A percentile compares a stretch with the other conserved stretches of the same genome.
These are phyloP conservation scores for Ampelocalamus luodianensis DNA, from an alignment of 176 grass and related monocot genomes.

Conservation along the genomic window DNA sequence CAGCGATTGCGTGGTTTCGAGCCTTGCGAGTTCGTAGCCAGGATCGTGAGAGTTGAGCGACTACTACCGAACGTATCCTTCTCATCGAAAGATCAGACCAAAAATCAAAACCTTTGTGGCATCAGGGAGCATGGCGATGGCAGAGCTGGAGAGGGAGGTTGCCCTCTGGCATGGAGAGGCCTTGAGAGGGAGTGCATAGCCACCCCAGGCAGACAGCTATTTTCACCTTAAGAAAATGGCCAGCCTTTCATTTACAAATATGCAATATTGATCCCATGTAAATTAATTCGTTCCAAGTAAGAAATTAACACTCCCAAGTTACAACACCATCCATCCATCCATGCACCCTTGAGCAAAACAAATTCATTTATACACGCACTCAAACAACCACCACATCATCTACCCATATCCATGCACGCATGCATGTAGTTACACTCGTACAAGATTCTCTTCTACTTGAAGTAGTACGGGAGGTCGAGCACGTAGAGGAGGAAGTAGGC, in stretches of 20 bases:
- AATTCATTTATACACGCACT: slow-evolving; percentile 44
- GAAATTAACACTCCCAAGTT: slow-evolving; percentile 22
- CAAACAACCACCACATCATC: not conserved
- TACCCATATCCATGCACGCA: slow-evolving; percentile 7
- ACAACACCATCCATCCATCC: slow-evolving; percentile 9
- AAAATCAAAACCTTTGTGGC: no score
- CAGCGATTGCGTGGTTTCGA: no score
- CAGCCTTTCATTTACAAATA: not conserved
- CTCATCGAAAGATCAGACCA: no score
- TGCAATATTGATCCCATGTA: not conserved
- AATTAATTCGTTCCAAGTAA: slow-evolving; percentile 23
- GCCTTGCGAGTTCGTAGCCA: no score
- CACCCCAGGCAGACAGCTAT: not conserved
- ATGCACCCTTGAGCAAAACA: not conserved
- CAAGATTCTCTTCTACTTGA: slow-evolving; percentile 62
- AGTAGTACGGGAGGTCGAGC: slow-evolving; percentile 95
- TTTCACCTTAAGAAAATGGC: not conserved
- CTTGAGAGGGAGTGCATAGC: not conserved
- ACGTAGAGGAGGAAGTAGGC: slow-evolving; percentile 98
- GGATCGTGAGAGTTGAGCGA: no score
- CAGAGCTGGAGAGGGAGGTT: not conserved
- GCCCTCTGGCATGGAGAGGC: no score
- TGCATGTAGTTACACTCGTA: not conserved
- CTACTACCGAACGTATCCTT: no score
- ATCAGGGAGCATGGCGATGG: not conserved